These are phyloP conservation scores for Dorcoceras hygrometricum DNA, from an alignment of 257 asterid species.

Conservation along the genomic window DNA sequence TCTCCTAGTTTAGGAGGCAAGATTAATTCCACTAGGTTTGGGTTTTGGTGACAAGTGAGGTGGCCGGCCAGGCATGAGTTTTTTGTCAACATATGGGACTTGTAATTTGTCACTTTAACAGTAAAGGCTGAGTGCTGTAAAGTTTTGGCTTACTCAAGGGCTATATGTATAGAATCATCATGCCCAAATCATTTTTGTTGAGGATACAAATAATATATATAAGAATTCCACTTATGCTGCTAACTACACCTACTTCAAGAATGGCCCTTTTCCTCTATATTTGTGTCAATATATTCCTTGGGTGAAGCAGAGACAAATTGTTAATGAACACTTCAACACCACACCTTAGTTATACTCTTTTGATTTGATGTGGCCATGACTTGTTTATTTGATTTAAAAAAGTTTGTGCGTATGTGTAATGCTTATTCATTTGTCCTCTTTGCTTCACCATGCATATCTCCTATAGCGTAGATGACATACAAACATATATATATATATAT, in stretches of 20 bases:
- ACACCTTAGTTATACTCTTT: not conserved
- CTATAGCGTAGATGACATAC: too few species aligned
- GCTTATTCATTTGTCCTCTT: not conserved
- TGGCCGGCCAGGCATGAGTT: slow-evolving; percentile 57
- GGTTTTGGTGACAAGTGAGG: slow-evolving; percentile 53
- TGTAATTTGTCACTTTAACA: slow-evolving; percentile 61
- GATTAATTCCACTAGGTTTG: not conserved
- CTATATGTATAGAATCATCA: slow-evolving; percentile 39
- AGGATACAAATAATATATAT: not conserved
- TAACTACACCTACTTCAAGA: not conserved
- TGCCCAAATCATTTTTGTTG: slow-evolving; percentile 49
- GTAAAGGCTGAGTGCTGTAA: slow-evolving; percentile 31
- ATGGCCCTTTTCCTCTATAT: not conserved
- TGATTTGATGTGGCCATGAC: not conserved
- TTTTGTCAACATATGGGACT: slow-evolving; percentile 56
- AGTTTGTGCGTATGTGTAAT: too few species aligned
- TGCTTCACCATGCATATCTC: not conserved
- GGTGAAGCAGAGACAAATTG: not conserved
- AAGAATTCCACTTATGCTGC: slow-evolving; percentile 1
- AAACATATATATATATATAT: too few species aligned
- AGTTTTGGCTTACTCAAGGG: slow-evolving; percentile 68
- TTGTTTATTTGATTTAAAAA: not conserved
- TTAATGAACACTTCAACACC: not conserved
- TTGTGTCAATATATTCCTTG: not conserved
- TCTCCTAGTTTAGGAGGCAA: not conserved